phyloP scores from a whole-genome alignment of 768 basidiomycete species.

The Boletus rubroflammeus region DNA sequence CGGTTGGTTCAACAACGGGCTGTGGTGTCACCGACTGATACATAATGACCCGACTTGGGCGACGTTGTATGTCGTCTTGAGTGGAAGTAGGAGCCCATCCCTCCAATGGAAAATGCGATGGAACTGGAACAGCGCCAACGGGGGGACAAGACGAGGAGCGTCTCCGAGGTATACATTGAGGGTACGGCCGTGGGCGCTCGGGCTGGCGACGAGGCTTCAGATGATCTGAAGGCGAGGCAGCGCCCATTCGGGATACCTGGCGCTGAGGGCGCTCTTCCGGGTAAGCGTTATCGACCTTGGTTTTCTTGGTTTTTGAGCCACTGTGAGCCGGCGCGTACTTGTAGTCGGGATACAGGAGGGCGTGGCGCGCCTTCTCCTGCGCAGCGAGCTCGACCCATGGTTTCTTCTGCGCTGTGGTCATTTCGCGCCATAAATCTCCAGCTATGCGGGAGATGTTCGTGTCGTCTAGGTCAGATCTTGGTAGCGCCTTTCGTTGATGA shows the following conservation, averaged over 20 bases:
- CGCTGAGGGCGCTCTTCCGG: conserved; percentile 9
- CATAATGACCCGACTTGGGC: conserved; percentile 31
- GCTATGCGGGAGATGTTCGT: conserved; percentile 66
- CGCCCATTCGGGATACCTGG: conserved; percentile 9
- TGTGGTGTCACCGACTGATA: conserved; percentile 31
- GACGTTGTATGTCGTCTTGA: conserved; percentile 35
- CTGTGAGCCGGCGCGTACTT: conserved; percentile 35
- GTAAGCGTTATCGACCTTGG: conserved; percentile 7
- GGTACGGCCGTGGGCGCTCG: conserved; percentile 25
- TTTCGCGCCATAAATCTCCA: conserved; percentile 61
- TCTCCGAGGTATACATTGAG: conserved; percentile 21
- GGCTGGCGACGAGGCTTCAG: conserved; percentile 5
- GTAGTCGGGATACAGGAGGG: conserved; percentile 41
- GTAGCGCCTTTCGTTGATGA: conserved; percentile 54
- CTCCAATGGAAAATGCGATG: conserved; percentile 6
- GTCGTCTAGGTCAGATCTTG: conserved; percentile 57
- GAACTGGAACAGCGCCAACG: conserved; percentile 32
- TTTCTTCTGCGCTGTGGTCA: conserved; percentile 41
- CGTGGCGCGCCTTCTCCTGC: conserved; percentile 44
- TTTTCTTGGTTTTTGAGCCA: conserved; percentile 21
- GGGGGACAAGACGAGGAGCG: conserved; percentile 45
- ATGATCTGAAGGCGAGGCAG: background rate
- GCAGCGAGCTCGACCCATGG: conserved; percentile 54
- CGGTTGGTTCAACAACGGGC: conserved; percentile 3
- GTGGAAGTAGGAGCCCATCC: conserved; percentile 23